A percentile compares a stretch with the other conserved stretches of the same genome.
These are phyloP conservation scores for Aspergillus sp. DNA, from an alignment of 2,329 filamentous ascomycete species.

Conservation along the genomic window DNA sequence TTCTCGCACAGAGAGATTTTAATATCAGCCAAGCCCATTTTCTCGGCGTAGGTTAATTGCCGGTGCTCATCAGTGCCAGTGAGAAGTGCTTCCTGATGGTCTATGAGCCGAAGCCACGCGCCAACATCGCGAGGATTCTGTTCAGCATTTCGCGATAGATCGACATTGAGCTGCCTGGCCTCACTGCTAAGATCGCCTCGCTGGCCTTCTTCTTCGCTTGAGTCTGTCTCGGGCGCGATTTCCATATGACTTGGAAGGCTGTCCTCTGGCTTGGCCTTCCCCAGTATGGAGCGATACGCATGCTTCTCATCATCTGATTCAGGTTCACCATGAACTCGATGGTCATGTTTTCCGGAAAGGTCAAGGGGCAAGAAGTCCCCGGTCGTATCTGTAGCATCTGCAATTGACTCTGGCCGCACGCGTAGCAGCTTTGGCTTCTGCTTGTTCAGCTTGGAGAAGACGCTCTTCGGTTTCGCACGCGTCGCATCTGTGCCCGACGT, in stretches of 20 bases:
- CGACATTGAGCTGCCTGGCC: constrained; percentile 35
- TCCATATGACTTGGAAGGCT: constrained; percentile 41
- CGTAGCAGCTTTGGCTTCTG: constrained; percentile 16
- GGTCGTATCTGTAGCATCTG: constrained; percentile 12
- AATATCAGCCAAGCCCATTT: constrained; percentile 63
- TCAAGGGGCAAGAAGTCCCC: constrained; percentile 27
- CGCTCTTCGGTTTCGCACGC: constrained; percentile 39
- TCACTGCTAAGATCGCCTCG: constrained; percentile 36
- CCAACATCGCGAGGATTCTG: constrained; percentile 57
- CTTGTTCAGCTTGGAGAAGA: constrained; percentile 21
- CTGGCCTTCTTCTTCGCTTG: constrained; percentile 28
- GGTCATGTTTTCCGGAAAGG: constrained; percentile 25
- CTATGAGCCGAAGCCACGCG: constrained; percentile 69
- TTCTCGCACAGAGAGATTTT: constrained; percentile 72
- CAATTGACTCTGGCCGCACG: constrained; percentile 12
- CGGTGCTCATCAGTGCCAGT: constrained; percentile 30
- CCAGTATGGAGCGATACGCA: constrained; percentile 58
- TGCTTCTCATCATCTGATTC: constrained; percentile 42
- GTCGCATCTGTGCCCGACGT: constrained; percentile 29
- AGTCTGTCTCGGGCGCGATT: constrained; percentile 41
- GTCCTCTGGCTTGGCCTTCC: constrained; percentile 46
- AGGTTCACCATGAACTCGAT: constrained; percentile 23
- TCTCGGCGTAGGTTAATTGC: constrained; percentile 50
- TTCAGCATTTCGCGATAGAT: constrained; percentile 56
- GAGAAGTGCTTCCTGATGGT: constrained; percentile 64